Base-by-base conservation (phyloP, 495 filamentous ascomycete genomes). In the Chaetomidium leptoderma region DNA sequence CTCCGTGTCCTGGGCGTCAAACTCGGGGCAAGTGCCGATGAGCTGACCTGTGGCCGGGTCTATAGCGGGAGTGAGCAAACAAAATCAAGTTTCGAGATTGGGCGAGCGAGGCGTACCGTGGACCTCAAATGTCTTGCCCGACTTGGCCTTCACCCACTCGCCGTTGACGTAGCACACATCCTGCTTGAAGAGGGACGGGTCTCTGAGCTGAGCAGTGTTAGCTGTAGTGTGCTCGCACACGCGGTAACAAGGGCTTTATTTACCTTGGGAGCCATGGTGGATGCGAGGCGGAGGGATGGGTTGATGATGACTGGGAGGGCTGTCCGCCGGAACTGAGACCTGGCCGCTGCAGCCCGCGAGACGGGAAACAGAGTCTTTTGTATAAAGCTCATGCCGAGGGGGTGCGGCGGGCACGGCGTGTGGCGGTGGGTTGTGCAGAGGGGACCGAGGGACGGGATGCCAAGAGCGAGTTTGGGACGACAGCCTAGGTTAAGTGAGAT, bases 11-110 rank as follows among this genome's bases (percentile, higher is more conserved):
- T 79, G 71, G 47, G 78, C 76, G 59, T 81, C 77, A 74, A 92
- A 90, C 62, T 97, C 92, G 46, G 92, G 91, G 69, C 86, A 87
- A 17, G 82, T 89, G 58, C 88, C 89, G 63, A 97, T 91, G 23
- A 87, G 64, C 58, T 89, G 81, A 51, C 85, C 88, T 23, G 87
- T 89, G 10, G 89, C 84, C 1, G 92, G 92, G 68, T 96, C 91
- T 89, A 42, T 35, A 11, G n/a, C 26, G 23, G 40, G 17, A 19
- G 55, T 58, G 46, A 58, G 55, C 46, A 36, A n/a, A 24, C 19
- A 3, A 33, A 2, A 47, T 8, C 21, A 36, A 30, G 19, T 13
- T n/a, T n/a, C 33, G 29, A 35, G 27, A 35, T 10, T 19, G 36
- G 29, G 29, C 16, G 24, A 21, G 24, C n/a, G 24, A 40, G 9